A percentile compares a stretch with the other conserved stretches of the same genome.
These are phyloP conservation scores for Ramichloridium luteum DNA, from an alignment of 2,329 filamentous ascomycete species.

Conservation along the genomic window DNA sequence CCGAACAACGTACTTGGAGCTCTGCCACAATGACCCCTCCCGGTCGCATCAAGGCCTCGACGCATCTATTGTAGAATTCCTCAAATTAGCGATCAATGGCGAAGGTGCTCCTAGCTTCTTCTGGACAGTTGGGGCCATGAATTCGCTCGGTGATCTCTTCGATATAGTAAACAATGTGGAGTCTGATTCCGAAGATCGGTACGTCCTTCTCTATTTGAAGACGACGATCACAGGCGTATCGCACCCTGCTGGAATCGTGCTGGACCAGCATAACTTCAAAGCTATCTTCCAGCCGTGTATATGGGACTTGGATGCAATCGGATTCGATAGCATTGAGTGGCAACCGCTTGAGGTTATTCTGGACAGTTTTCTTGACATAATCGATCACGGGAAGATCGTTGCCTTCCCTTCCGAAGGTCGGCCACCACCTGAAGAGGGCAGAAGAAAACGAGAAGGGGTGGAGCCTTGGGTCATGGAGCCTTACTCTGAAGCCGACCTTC, in stretches of 20 bases:
- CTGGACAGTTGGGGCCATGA: too few relatives aligned
- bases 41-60: too few relatives aligned
- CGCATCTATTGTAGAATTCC: too few relatives aligned
- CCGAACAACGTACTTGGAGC: conserved; percentile 1
- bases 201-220: not conserved
- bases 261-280: not conserved
- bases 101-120: not conserved
- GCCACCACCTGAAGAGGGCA: too few relatives aligned
- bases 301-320: not conserved
- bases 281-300: not conserved
- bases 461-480: not conserved
- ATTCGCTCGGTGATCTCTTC: too few relatives aligned
- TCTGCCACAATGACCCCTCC: too few relatives aligned
- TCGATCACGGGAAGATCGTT: not conserved
- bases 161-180: not conserved
- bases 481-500: not conserved
- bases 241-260: not conserved
- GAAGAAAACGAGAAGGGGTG: too few relatives aligned
- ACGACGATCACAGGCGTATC: not conserved
- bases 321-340: not conserved
- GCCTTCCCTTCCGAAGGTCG: too few relatives aligned
- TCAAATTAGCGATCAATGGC: too few relatives aligned
- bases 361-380: not conserved
- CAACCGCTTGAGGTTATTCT: not conserved
- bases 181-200: not conserved